A percentile compares a stretch with the other conserved stretches of the same genome.
Evolutionary conservation across 495 filamentous ascomycete species (phyloP).

Genomic region (Hypoxylon lenormandii): DNA sequence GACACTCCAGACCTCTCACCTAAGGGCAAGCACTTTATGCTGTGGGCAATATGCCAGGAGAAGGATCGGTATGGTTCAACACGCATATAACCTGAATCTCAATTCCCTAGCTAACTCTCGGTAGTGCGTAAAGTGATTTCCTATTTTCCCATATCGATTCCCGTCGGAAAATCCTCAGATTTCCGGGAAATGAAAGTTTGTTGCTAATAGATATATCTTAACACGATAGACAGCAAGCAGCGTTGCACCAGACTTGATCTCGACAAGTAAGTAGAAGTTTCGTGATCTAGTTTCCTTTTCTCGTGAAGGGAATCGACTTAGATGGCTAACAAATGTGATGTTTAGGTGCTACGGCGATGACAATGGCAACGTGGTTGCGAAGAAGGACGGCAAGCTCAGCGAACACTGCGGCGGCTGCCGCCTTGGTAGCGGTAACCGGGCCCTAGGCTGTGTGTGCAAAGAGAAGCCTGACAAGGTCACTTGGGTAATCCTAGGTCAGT

Average conservation of each 20-base stretch:
- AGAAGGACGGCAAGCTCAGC: not conserved
- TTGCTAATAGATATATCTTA: too few species aligned
- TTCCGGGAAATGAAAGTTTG: too few species aligned
- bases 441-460: not conserved
- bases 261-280: not conserved
- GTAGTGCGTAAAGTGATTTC: too few species aligned
- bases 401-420: not conserved
- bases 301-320: not conserved
- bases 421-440: not conserved
- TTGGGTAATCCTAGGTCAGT: not conserved
- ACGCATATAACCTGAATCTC: too few species aligned
- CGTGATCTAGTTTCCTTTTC: not conserved
- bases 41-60: not conserved
- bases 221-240: not conserved
- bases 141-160: too few species aligned
- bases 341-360: conserved; percentile 3
- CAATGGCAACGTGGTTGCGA: not conserved
- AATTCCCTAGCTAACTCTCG: too few species aligned
- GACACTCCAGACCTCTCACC: not conserved
- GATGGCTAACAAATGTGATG: not conserved
- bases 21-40: not conserved
- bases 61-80: not conserved
- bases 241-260: conserved; percentile 6
- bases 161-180: too few species aligned
- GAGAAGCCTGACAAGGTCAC: not conserved